Base-by-base conservation (phyloP, 2,329 filamentous ascomycete genomes). In the Diaporthe vaccinii region DNA sequence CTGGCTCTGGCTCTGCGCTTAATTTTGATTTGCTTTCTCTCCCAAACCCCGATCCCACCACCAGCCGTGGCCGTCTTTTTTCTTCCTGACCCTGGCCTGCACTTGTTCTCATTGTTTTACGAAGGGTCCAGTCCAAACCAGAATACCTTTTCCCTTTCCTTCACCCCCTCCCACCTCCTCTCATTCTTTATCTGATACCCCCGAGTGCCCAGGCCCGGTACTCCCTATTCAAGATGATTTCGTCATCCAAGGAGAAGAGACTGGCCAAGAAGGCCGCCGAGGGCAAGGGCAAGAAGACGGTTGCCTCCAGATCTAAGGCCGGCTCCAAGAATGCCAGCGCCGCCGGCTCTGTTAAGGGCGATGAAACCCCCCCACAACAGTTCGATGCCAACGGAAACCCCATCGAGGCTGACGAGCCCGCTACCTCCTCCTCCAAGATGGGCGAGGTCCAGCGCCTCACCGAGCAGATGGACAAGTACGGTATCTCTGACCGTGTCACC, bases 401-500 rank as follows among this genome's bases (percentile, higher is more conserved):
- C 74, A 80, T 88, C 80, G 85, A 87, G 76, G 84, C 88, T 61
- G 93, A 94, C 72, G 89, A 90, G 80, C 91, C 93, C 78, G 93
- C 93, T 76, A 95, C 92, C 79, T 89, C 91, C 76, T 90, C 89
- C 80, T 91, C 92, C 80, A 95, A 96, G 88, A 86, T 93, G 84
- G 92, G 93, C 79, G 93, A 93, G 83, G 93, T 98, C 78, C 94
- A 95, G 88, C 95, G 95, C 84, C 90, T 99, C 79, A 93, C 94
- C 59, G 90, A 96, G 73, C 97, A 99, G 88, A 94, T 98, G 90
- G 97, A 99, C 87, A 94, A 98, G 87, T 92, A 98, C 84, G 97
- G 97, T 82, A 90, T 99, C 79, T 98, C 97, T 20, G 97, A 99
- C 86, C 94, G 97, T 85, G 97, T 99, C 85, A 99, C 97, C 77